Conservation (phyloP, 2,329 filamentous ascomycete genomes). For the Colletotrichum sp. region DNA sequence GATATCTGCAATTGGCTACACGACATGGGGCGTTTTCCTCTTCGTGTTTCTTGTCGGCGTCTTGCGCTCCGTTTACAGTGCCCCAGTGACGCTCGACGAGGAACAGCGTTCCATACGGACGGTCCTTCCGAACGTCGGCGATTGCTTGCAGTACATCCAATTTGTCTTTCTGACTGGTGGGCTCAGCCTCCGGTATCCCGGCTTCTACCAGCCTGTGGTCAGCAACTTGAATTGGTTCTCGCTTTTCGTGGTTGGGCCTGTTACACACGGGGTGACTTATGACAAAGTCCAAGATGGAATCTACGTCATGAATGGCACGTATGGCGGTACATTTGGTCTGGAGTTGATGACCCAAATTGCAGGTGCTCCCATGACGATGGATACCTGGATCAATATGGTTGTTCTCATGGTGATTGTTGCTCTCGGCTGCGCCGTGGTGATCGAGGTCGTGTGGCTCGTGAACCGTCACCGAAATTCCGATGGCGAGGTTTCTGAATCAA, state of each 20-base stretch:
- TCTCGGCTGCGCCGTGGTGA: conserved; percentile 52
- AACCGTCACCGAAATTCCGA: conserved; percentile 49
- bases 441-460: conserved; percentile 47
- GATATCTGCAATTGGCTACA: conserved; percentile 14
- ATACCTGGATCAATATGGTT: conserved; percentile 75
- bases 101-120: not conserved
- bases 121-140: conserved; percentile 25
- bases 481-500: conserved; percentile 24
- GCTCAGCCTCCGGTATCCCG: conserved; percentile 74
- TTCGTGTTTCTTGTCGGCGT: conserved; percentile 22
- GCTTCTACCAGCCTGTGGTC: conserved; percentile 74
- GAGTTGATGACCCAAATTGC: conserved; percentile 72
- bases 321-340: conserved; percentile 58
- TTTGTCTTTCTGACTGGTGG: conserved; percentile 75
- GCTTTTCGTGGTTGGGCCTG: conserved; percentile 60
- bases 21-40: conserved; percentile 20
- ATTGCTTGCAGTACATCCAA: conserved; percentile 79
- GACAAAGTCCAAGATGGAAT: conserved; percentile 55
- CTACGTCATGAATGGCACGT: conserved; percentile 71
- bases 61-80: not conserved
- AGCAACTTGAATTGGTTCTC: conserved; percentile 72
- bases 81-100: not conserved
- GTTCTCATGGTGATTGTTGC: conserved; percentile 66
- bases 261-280: conserved; percentile 28
- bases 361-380: conserved; percentile 64